These are phyloP conservation scores for Trichoderma pleuroti DNA, from an alignment of 2,329 filamentous ascomycete species.

Conservation along the genomic window DNA sequence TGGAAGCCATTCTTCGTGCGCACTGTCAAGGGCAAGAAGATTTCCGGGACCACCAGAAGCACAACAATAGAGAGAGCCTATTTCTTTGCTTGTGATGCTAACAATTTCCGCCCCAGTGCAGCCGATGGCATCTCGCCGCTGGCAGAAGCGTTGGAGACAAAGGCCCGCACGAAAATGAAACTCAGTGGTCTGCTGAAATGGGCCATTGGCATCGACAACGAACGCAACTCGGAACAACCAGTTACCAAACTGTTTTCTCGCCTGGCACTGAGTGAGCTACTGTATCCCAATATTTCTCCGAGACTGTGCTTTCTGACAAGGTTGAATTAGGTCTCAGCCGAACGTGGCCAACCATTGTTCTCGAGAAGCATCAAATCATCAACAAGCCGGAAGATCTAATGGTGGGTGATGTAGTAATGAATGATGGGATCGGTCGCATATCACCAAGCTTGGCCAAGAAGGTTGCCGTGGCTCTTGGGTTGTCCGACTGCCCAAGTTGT, in stretches of 20 bases:
- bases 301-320: background rate
- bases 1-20: slow-evolving; percentile 49
- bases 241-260: slow-evolving; percentile 57
- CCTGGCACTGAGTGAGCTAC: slow-evolving; percentile 47
- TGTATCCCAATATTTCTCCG: background rate
- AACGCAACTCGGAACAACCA: slow-evolving; percentile 43
- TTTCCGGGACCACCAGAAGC: slow-evolving; percentile 28
- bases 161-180: slow-evolving; percentile 34
- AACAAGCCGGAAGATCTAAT: slow-evolving; percentile 36
- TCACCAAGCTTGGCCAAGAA: slow-evolving; percentile 56
- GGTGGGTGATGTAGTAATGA: slow-evolving; percentile 50
- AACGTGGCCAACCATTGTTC: slow-evolving; percentile 44
- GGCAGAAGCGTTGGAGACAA: slow-evolving; percentile 24
- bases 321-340: slow-evolving; percentile 47
- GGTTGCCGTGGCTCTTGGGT: slow-evolving; percentile 49
- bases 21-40: slow-evolving; percentile 36
- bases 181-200: slow-evolving; percentile 47
- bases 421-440: slow-evolving; percentile 64
- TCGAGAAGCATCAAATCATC: slow-evolving; percentile 47
- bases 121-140: slow-evolving; percentile 23
- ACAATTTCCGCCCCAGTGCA: slow-evolving; percentile 34
- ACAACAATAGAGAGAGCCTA: slow-evolving; percentile 35
- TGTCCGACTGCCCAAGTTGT: slow-evolving; percentile 55
- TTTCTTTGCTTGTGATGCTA: slow-evolving; percentile 54
- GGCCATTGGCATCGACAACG: slow-evolving; percentile 44